Percentiles rank a stretch among this genome's conserved stretches.
These are phyloP conservation scores for Quercus glauca DNA, from an alignment of 306 rosid species.

Conservation along the genomic window DNA sequence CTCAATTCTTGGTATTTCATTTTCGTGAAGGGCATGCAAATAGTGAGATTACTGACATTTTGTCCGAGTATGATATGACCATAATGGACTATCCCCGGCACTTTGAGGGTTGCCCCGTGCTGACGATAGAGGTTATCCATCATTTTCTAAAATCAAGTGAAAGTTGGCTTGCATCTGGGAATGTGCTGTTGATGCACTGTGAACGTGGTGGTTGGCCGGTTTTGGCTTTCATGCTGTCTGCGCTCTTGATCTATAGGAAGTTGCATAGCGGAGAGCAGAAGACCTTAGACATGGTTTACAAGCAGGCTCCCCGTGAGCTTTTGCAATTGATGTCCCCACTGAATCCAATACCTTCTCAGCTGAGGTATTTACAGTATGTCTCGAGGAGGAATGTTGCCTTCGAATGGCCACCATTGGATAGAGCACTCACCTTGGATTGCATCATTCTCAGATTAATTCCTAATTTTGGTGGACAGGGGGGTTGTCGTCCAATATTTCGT, in stretches of 20 bases:
- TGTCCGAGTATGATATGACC: conserved; percentile 79
- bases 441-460: conserved; percentile 76
- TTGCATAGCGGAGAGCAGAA: conserved; percentile 76
- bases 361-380: conserved; percentile 82
- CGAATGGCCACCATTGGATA: conserved; percentile 93
- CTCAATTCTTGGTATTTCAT: conserved; percentile 75
- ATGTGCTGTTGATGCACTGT: conserved; percentile 85
- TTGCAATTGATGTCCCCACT: conserved; percentile 67
- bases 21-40: conserved; percentile 54
- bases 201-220: conserved; percentile 96
- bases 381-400: conserved; percentile 82
- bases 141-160: conserved; percentile 87
- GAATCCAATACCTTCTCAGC: conserved; percentile 85
- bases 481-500: conserved; percentile 80
- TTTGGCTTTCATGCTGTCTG: conserved; percentile 87
- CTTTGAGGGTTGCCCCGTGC: conserved; percentile 78
- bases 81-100: conserved; percentile 94
- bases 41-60: conserved; percentile 53
- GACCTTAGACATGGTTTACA: conserved; percentile 87
- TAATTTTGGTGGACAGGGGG: conserved; percentile 64
- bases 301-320: conserved; percentile 83
- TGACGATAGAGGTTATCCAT: conserved; percentile 79
- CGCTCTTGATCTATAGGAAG: conserved; percentile 72
- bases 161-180: conserved; percentile 93
- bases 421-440: conserved; percentile 88